Percentiles rank a stretch among this genome's conserved stretches.
Evolutionary conservation across 495 filamentous ascomycete species (phyloP).

Genomic region (Oidiodendron maius): DNA sequence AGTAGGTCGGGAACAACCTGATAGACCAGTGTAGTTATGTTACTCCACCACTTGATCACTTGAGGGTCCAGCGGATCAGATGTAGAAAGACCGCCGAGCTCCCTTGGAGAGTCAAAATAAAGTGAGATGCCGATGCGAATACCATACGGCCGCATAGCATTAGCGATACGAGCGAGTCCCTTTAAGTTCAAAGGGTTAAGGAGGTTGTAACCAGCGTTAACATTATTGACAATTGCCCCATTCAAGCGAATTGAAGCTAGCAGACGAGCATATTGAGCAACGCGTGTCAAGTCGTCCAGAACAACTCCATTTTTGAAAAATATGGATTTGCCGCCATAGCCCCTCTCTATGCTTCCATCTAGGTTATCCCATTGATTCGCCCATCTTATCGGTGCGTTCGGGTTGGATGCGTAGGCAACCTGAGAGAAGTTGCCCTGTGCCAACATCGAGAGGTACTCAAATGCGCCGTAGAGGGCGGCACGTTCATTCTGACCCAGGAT

Average conservation of each 20-base stretch:
- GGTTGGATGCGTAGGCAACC: slow-evolving; percentile 47
- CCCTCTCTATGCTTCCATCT: slow-evolving; percentile 63
- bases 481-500: slow-evolving; percentile 65
- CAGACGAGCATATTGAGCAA: slow-evolving; percentile 58
- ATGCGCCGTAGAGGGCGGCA: slow-evolving; percentile 63
- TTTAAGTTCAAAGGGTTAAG: slow-evolving; percentile 51
- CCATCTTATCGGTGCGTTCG: slow-evolving; percentile 60
- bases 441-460: slow-evolving; percentile 60
- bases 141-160: slow-evolving; percentile 61
- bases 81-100: slow-evolving; percentile 47
- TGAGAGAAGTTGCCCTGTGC: slow-evolving; percentile 55
- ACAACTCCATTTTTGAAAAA: slow-evolving; percentile 55
- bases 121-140: slow-evolving; percentile 60
- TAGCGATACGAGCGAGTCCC: slow-evolving; percentile 56
- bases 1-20: slow-evolving; percentile 56
- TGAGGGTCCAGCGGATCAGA: slow-evolving; percentile 58
- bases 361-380: slow-evolving; percentile 73
- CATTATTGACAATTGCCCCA: slow-evolving; percentile 64
- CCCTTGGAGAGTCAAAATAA: slow-evolving; percentile 60
- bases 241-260: slow-evolving; percentile 65
- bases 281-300: slow-evolving; percentile 52
- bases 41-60: slow-evolving; percentile 58
- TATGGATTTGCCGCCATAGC: slow-evolving; percentile 63
- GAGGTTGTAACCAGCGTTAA: slow-evolving; percentile 59
- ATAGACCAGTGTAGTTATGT: slow-evolving; percentile 54